Evolutionary conservation across 2,329 filamentous ascomycete genomes (phyloP), one percentile per base, ranked within the genome.

Genomic region (Ilyonectria sp.): DNA sequence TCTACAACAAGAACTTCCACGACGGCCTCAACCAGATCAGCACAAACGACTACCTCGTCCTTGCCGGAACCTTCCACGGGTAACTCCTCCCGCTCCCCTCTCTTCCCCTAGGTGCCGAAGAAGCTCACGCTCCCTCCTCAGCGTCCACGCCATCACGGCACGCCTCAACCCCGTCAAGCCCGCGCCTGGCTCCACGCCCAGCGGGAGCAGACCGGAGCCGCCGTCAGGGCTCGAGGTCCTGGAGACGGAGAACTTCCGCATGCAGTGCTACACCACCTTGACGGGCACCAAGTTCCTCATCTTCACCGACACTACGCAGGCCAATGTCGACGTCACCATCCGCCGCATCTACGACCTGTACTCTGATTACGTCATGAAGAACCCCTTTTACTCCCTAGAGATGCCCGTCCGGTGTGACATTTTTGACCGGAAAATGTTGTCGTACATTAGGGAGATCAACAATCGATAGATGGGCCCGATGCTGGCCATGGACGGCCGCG

Each of bases 341-440:
- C 88, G 90, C 78, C 92, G 90, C 80, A 92, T 98, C 75, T 98
- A 99, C 80, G 96, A 98, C 80, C 84, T 98, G 59, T 99, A 98
- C 84, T 89, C 94, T 57, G 96, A 99, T 82, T 98, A 94, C 80
- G 96, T 99, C 74, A 98, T 98, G 94, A 99, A 98, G 87, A 99
- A 99, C 81, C 96, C 96, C 1, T 99, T 99, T 79, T 98, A 98
- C 83, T 95, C 96, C 78, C 86, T 97, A 64, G 96, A 99, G 84
- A 99, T 98, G 95, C 96, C 96, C 7, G 90, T 99, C 60, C 88
- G 96, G 69, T 97, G 96, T 82, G 96, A 98, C 78, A 93, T 94
- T 75, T 99, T 98, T 84, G 96, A 99, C 80, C 87, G 95, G 75
- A 94, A 94, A 81, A 81, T 98, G 71, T 88, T 89, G 72, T 93